phyloP scores from a whole-genome alignment of 306 rosid species.

The Crataegus laevigata region DNA sequence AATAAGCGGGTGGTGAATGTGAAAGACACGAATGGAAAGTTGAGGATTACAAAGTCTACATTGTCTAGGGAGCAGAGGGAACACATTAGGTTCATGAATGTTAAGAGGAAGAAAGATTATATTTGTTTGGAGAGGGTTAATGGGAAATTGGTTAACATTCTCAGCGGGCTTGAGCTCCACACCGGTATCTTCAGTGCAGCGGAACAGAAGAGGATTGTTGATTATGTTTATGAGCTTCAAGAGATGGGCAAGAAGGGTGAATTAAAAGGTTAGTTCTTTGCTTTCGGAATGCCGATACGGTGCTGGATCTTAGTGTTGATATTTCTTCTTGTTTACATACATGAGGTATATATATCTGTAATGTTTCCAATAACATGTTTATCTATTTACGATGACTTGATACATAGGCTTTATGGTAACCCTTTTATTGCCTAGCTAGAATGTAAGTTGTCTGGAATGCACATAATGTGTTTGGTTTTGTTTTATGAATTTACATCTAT shows the following conservation, averaged over 20 bases:
- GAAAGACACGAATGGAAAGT: conserved; percentile 24
- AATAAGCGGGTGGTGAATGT: conserved; percentile 30
- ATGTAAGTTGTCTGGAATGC: not conserved
- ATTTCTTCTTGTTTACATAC: not conserved
- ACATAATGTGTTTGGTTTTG: not conserved
- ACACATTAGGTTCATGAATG: conserved; percentile 55
- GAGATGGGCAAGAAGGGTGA: conserved; percentile 72
- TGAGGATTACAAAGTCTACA: conserved; percentile 44
- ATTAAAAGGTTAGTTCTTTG: conserved; percentile 58
- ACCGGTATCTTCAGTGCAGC: conserved; percentile 74
- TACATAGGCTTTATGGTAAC: not conserved
- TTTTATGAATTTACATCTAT: not conserved
- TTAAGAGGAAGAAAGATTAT: conserved; percentile 54
- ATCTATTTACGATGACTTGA: not conserved
- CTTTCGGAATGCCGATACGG: not conserved
- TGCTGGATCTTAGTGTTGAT: not conserved
- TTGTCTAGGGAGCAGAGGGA: conserved; percentile 79
- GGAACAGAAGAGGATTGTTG: conserved; percentile 79
- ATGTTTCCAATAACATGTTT: not conserved
- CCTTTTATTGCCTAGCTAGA: not conserved
- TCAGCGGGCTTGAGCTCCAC: conserved; percentile 92
- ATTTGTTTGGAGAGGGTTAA: conserved; percentile 64
- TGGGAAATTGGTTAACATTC: conserved; percentile 62
- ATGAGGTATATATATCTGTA: not conserved
- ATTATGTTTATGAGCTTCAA: conserved; percentile 41